Base-by-base conservation (phyloP, 805 yeast species). In the Ogataea dorogensis region DNA sequence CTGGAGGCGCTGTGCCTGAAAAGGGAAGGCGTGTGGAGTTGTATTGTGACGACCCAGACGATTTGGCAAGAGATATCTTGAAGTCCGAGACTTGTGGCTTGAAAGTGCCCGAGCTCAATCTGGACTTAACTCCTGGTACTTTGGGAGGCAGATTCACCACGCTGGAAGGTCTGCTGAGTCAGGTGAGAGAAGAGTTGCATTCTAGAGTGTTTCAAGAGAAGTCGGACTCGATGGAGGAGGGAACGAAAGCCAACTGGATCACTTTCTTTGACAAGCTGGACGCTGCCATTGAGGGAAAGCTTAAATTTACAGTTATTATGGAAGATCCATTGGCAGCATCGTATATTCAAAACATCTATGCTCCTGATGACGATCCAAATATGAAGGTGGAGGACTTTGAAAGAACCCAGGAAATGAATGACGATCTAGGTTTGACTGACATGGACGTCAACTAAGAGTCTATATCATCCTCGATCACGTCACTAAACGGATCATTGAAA, bases 61-160 rank as follows among this genome's bases (percentile, higher is more conserved):
- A 93, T 68, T 72, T 93, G 52, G 81, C 95, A 23, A 79, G 99
- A 67, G 98, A 93, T 60, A 83, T 93, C 39, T 73, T 93, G 53
- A 93, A 93, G 65, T 81, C 95, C 12, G 99, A 93, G 67, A 84
- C 96, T 10, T 91, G 98, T 67, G 82, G 88, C 4, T 57, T 93
- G 64, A 65, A 63, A 14, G 73, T 91, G 40, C 98, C 98, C 4
- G 98, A 93, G 65, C 70, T 93, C 43, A 78, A 77, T 55, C 73
- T 93, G 49, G 98, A 93, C 61, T 75, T 93, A 54, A 86, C 89
- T 11, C 89, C 95, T 25, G 98, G 99, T 42, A 93, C 99, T 2
- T 70, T 93, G 33, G 99, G 99, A 43, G 98, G 99, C 40, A 77
- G 98, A 58, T 93, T 93, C 69, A 93, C 98, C 29, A 93, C 99